Conservation (phyloP, 2,329 filamentous ascomycete genomes). For the Cercospora canescens region DNA sequence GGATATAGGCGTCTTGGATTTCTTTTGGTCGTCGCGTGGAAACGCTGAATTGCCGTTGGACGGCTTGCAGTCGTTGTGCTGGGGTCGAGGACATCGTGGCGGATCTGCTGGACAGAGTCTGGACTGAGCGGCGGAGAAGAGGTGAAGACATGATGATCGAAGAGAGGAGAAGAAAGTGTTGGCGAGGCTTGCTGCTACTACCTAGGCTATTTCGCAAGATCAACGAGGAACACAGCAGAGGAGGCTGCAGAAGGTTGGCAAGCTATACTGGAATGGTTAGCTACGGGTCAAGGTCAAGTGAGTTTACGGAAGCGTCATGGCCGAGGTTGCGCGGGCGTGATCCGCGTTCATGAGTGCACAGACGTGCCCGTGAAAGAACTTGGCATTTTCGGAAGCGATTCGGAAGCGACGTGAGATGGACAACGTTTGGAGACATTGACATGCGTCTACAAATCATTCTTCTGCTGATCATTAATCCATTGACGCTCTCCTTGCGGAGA, state of each 20-base stretch:
- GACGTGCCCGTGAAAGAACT: background rate
- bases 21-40: slow-evolving; percentile 57
- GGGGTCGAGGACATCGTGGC: slow-evolving; percentile 28
- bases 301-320: background rate
- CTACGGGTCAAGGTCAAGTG: slow-evolving; percentile 3
- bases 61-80: slow-evolving; percentile 28
- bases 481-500: background rate
- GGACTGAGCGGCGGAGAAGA: slow-evolving; percentile 26
- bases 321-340: slow-evolving; percentile 7
- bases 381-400: slow-evolving; percentile 3
- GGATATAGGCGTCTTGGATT: slow-evolving; percentile 88
- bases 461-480: background rate
- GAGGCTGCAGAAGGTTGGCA: slow-evolving; percentile 4
- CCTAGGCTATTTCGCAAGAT: slow-evolving; percentile 9
- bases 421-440: background rate
- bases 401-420: background rate
- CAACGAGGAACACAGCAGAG: background rate
- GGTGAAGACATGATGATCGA: slow-evolving; percentile 23
- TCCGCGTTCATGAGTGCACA: background rate
- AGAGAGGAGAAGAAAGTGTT: background rate
- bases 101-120: slow-evolving; percentile 20
- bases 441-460: background rate
- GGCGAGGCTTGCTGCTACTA: background rate
- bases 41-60: slow-evolving; percentile 49
- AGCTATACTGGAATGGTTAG: slow-evolving; percentile 13